Conservation (phyloP, 331 rosid species). For the Rosa hybrid region DNA sequence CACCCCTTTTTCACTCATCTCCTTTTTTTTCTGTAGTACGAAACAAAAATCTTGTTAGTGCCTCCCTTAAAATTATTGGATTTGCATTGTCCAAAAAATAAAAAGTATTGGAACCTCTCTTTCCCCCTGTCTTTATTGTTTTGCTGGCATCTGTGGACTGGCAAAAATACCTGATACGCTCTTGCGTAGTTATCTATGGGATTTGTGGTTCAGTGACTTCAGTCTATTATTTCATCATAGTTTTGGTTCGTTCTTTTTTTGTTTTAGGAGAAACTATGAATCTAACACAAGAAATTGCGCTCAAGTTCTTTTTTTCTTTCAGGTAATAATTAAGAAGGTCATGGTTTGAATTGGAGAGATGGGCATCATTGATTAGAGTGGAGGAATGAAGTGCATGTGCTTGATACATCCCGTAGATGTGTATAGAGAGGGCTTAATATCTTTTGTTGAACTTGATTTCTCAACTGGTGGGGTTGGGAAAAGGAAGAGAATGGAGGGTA, state of each 20-base stretch:
- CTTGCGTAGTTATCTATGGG: neutral
- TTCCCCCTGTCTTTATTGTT: neutral
- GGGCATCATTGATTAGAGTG: neutral
- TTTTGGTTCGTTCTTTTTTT: neutral
- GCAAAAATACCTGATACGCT: neutral
- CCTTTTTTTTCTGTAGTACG: neutral
- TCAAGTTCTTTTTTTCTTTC: neutral
- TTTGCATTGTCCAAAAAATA: neutral
- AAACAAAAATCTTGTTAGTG: neutral
- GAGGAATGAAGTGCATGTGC: neutral
- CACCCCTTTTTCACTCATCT: neutral
- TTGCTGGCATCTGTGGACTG: neutral
- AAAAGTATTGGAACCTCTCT: neutral
- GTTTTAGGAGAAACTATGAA: neutral
- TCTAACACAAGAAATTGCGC: neutral
- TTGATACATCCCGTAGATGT: neutral
- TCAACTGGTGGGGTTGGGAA: neutral
- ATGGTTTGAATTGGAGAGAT: neutral
- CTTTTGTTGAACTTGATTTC: neutral
- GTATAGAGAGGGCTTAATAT: neutral
- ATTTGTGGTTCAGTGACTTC: neutral
- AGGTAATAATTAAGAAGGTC: neutral
- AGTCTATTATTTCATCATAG: neutral
- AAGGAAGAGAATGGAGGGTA: no score
- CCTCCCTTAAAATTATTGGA: neutral